Evolutionary conservation across 352 stramenopile genomes (phyloP).

Genomic region (Globisporangium barbulae): DNA sequence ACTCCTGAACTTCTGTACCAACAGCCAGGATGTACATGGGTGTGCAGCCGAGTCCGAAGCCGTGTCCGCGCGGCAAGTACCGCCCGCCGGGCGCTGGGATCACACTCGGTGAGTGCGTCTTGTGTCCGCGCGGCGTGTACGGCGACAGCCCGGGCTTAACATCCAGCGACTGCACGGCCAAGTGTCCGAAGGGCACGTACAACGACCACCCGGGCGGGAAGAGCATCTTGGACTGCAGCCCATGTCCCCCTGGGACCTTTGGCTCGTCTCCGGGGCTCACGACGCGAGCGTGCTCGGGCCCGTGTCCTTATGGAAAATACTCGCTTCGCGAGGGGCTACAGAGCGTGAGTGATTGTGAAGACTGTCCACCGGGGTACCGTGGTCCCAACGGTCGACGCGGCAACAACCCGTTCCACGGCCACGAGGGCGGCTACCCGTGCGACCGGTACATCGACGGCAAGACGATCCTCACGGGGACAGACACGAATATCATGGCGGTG

Average conservation of each 20-base stretch:
- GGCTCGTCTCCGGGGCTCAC: conserved; percentile 53
- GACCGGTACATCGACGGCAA: conserved; percentile 54
- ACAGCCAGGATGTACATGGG: conserved; percentile 51
- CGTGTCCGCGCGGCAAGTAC: conserved; percentile 70
- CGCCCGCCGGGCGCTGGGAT: conserved; percentile 39
- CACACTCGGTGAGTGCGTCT: conserved; percentile 56
- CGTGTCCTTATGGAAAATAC: conserved; percentile 70
- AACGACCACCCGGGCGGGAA: conserved; percentile 55
- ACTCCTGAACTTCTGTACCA: neutral
- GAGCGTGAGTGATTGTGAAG: conserved; percentile 52
- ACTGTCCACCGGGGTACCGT: conserved; percentile 56
- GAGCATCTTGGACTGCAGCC: conserved; percentile 64
- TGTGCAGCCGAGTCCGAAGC: conserved; percentile 38
- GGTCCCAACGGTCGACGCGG: conserved; percentile 53
- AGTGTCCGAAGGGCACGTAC: conserved; percentile 72
- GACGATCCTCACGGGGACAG: conserved; percentile 36
- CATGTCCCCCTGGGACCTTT: conserved; percentile 59
- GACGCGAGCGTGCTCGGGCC: conserved; percentile 47
- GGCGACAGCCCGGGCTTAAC: conserved; percentile 57
- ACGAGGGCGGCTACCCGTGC: conserved; percentile 56
- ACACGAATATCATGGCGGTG: conserved; percentile 26
- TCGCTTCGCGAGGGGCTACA: conserved; percentile 52
- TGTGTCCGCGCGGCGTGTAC: conserved; percentile 72
- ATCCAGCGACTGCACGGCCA: conserved; percentile 60
- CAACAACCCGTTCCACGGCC: conserved; percentile 36